phyloP scores from a whole-genome alignment of 345 rosid species.

The Moringa oleifera region DNA sequence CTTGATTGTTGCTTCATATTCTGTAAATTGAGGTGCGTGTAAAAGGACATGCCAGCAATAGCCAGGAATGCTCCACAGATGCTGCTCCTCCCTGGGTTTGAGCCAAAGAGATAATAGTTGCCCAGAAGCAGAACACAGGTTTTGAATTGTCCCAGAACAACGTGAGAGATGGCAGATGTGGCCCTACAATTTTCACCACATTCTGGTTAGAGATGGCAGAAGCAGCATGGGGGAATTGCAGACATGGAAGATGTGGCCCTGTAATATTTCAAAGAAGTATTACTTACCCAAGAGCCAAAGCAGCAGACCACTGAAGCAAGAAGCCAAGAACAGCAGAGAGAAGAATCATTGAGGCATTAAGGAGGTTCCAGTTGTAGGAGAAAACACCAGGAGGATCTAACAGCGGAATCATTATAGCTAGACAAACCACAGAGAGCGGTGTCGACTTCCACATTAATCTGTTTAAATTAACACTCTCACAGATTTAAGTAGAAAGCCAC shows the following conservation, averaged over 20 bases:
- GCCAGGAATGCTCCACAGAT: slow-evolving; percentile 31
- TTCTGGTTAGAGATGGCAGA: too few species aligned
- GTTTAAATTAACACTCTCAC: slow-evolving; percentile 14
- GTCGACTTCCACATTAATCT: slow-evolving; percentile 99
- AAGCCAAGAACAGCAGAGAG: slow-evolving; percentile 79
- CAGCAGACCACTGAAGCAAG: slow-evolving; percentile 98
- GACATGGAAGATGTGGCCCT: too few species aligned
- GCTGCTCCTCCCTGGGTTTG: slow-evolving; percentile 25
- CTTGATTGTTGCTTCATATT: neutral
- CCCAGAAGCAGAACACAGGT: slow-evolving; percentile 32
- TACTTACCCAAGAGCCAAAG: slow-evolving; percentile 91
- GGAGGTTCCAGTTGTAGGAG: slow-evolving; percentile 59
- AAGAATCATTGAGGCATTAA: slow-evolving; percentile 54
- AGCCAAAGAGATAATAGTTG: slow-evolving; percentile 29
- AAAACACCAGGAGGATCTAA: slow-evolving; percentile 88
- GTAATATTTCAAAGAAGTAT: too few species aligned
- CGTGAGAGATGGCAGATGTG: slow-evolving; percentile 31
- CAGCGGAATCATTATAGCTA: slow-evolving; percentile 73
- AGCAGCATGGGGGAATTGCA: too few species aligned
- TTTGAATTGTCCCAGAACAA: slow-evolving; percentile 31
- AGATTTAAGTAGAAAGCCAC: neutral
- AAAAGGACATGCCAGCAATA: slow-evolving; percentile 31
- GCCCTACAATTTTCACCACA: slow-evolving; percentile 17
- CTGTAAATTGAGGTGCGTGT: slow-evolving; percentile 31
- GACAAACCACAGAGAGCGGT: slow-evolving; percentile 80